These are phyloP conservation scores for Dispira simplex DNA, from an alignment of 192 early-diverging fungal genomes.

Conservation along the genomic window DNA sequence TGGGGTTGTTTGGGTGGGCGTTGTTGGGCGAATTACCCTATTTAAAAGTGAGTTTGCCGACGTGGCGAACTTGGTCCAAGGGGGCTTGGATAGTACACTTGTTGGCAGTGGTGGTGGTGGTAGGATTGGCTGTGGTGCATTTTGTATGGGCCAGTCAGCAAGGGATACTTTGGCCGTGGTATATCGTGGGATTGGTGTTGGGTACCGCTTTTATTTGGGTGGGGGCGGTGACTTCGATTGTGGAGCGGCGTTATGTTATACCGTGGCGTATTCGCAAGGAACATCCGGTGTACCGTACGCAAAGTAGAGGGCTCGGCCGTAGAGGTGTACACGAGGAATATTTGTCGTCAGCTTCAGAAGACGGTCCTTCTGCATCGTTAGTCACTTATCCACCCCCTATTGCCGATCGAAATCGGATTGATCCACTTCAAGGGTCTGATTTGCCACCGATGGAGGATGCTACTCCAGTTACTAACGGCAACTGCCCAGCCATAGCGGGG, in stretches of 20 bases:
- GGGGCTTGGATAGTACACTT: conserved; percentile 49
- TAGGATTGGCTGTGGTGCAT: conserved; percentile 40
- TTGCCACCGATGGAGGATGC: neutral
- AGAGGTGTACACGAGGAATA: no score
- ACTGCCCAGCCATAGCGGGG: neutral
- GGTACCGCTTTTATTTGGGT: conserved; percentile 15
- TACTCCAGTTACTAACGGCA: neutral
- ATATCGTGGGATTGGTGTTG: conserved; percentile 23
- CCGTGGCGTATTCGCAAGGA: neutral
- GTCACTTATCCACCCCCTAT: neutral
- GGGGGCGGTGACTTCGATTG: neutral
- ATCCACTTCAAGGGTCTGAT: no score
- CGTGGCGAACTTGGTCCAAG: conserved; percentile 42
- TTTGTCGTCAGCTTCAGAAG: neutral
- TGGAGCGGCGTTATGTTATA: neutral
- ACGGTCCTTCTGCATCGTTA: neutral
- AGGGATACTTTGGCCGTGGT: conserved; percentile 24
- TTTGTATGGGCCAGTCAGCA: conserved; percentile 21
- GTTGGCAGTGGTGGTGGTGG: conserved; percentile 30
- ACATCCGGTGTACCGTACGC: neutral
- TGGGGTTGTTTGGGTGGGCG: conserved; percentile 32
- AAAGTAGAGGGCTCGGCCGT: no score
- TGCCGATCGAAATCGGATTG: no score
- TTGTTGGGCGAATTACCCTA: conserved; percentile 50
- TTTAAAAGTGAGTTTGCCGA: conserved; percentile 43